Percentiles rank a stretch among this genome's conserved stretches.
Evolutionary conservation across 495 filamentous ascomycete species (phyloP).

Genomic region (Annulohypoxylon stygium): DNA sequence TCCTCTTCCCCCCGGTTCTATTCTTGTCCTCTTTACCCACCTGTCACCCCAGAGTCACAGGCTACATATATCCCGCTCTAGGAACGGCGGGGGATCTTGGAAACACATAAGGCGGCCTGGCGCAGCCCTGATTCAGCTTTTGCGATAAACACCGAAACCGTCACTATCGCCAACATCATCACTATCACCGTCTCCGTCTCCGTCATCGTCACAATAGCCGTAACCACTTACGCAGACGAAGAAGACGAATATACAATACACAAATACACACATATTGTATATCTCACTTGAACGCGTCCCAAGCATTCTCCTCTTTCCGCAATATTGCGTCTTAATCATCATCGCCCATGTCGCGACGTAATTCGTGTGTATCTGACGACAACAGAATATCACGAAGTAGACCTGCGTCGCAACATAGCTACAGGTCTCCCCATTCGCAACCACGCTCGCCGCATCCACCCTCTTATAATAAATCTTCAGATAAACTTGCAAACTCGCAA

Average conservation of each 20-base stretch:
- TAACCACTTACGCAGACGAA: too few relatives aligned
- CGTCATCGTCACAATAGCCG: too few relatives aligned
- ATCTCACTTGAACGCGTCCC: conserved; percentile 7
- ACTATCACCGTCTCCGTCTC: too few relatives aligned
- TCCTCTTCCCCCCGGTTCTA: conserved; percentile 30
- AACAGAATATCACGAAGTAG: conserved; percentile 43
- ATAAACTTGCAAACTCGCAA: conserved; percentile 35
- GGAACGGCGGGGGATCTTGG: conserved; percentile 34
- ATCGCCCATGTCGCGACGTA: conserved; percentile 50
- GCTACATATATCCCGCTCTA: conserved; percentile 28
- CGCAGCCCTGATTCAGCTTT: conserved; percentile 28
- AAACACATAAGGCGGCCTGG: conserved; percentile 39
- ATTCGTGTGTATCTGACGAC: conserved; percentile 49
- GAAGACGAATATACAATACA: too few relatives aligned
- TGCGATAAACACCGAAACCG: conserved; percentile 16
- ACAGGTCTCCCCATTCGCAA: conserved; percentile 39
- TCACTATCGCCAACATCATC: not conserved
- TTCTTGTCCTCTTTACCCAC: conserved; percentile 32
- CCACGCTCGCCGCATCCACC: conserved; percentile 43
- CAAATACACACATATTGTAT: not conserved
- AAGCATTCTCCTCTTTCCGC: conserved; percentile 7
- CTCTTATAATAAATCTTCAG: conserved; percentile 29
- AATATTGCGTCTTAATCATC: not conserved
- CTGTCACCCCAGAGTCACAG: conserved; percentile 31
- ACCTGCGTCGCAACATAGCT: conserved; percentile 43